Evolutionary conservation across 2,329 filamentous ascomycete genomes (phyloP).

Genomic region (Colletotrichum liaoningense): DNA sequence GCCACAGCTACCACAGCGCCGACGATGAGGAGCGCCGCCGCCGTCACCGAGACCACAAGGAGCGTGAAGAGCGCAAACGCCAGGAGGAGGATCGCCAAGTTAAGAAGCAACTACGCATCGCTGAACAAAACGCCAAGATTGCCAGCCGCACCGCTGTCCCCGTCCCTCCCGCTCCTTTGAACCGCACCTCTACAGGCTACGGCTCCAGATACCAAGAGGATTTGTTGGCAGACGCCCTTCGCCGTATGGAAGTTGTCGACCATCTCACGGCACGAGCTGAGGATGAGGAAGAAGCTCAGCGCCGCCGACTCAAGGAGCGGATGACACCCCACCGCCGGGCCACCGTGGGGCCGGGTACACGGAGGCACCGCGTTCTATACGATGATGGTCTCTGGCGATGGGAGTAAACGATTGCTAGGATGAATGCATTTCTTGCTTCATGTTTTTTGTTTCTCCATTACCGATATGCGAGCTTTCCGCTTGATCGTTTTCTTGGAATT

Average conservation of each 20-base stretch:
- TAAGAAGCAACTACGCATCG: constrained; percentile 48
- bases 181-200: constrained; percentile 31
- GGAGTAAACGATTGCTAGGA: constrained; percentile 46
- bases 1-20: constrained; percentile 44
- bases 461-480: neutral
- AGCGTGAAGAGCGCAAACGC: constrained; percentile 40
- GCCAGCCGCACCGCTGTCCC: constrained; percentile 49
- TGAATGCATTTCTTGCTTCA: constrained; percentile 15
- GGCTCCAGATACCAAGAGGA: constrained; percentile 43
- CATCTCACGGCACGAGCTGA: constrained; percentile 38
- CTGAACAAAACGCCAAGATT: constrained; percentile 56
- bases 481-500: neutral
- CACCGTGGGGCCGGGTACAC: constrained; percentile 49
- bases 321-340: constrained; percentile 52
- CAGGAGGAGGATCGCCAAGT: constrained; percentile 43
- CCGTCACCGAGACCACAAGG: constrained; percentile 34
- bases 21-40: constrained; percentile 44
- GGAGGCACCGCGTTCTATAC: constrained; percentile 49
- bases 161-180: neutral
- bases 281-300: constrained; percentile 52
- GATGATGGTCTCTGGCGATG: constrained; percentile 53
- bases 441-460: neutral
- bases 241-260: constrained; percentile 43
- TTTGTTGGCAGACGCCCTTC: constrained; percentile 48
- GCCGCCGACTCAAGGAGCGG: constrained; percentile 52